Evolutionary conservation across 2,329 filamentous ascomycete genomes (phyloP).

Genomic region (Verticillium alfalfae): DNA sequence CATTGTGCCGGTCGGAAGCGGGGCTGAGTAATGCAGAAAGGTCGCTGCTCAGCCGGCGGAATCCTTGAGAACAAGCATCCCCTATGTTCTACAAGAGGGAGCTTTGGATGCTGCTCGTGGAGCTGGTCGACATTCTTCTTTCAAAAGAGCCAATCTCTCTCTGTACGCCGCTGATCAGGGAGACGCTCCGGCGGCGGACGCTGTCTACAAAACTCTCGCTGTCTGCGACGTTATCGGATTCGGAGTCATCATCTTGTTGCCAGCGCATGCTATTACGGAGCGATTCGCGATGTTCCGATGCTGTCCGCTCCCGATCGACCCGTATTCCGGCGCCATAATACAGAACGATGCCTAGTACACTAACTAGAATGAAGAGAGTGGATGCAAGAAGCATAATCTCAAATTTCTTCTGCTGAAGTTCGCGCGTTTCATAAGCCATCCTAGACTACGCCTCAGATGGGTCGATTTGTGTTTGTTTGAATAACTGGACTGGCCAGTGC

Average conservation of each 20-base stretch:
- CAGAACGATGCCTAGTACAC: conserved; percentile 23
- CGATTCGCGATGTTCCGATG: conserved; percentile 13
- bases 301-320: conserved; percentile 6
- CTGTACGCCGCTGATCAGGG: conserved; percentile 16
- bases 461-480: not conserved
- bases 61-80: not conserved
- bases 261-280: not conserved
- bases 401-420: conserved; percentile 19
- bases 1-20: not conserved
- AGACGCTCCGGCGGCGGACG: conserved; percentile 19
- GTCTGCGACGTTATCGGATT: conserved; percentile 3
- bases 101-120: conserved; percentile 1
- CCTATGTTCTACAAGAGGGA: not conserved
- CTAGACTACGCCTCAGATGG: not conserved
- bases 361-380: conserved; percentile 24
- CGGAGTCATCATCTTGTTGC: conserved; percentile 7
- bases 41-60: conserved; percentile 4
- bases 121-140: conserved; percentile 9
- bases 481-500: no score
- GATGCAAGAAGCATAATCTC: conserved; percentile 27
- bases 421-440: not conserved
- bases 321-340: conserved; percentile 18
- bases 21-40: conserved; percentile 6
- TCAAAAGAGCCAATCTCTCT: conserved; percentile 16
- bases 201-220: conserved; percentile 16